Evolutionary conservation across 441 rosid species (phyloP), one percentile per base, ranked within the genome.

Genomic region (Populus hybrid): DNA sequence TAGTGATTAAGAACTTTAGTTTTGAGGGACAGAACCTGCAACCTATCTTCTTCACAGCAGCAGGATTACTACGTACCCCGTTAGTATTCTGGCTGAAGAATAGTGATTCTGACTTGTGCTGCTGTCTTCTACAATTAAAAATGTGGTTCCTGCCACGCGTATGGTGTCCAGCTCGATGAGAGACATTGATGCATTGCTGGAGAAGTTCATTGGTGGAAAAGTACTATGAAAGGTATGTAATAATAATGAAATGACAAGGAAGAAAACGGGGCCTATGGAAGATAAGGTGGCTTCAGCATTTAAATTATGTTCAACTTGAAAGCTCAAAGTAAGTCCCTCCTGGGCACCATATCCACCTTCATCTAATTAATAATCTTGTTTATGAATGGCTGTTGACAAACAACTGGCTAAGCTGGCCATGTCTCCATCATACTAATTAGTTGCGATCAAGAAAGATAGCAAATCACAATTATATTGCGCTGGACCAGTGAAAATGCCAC

Each of bases 271-370:
- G n/a, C 3, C 33, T 50, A 65, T 61, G 75, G 72, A 78, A 73
- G 74, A 77, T 84, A 36, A 67, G 75, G 74, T 64, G 63, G 69
- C 36, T 56, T 64, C 59, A 76, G 64, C 35, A 33, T 63, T 79
- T 79, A 81, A 76, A 74, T 84, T 74, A 74, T 79, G 81, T 69
- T 72, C 78, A 75, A 77, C 78, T 84, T 84, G 85, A 65, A 75
- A 75, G 72, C 65, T 75, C 74, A 78, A 74, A 73, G 80, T 7
- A 59, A 35, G 6, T 33, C 59, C 64, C 31, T 29, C 31, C 31
- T 29, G 31, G 31, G 31, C 20, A 56, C 66, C 68, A 45, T 59
- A 11, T 45, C 61, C 71, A 71, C 78, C 42, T 74, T 2, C 24
- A 3, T 64, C 40, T 45, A 45, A 45, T 45, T 29, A 29, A 29